These are phyloP conservation scores for Pyrrhoderma noxium DNA, from an alignment of 1,284 basidiomycete species.

Conservation along the genomic window DNA sequence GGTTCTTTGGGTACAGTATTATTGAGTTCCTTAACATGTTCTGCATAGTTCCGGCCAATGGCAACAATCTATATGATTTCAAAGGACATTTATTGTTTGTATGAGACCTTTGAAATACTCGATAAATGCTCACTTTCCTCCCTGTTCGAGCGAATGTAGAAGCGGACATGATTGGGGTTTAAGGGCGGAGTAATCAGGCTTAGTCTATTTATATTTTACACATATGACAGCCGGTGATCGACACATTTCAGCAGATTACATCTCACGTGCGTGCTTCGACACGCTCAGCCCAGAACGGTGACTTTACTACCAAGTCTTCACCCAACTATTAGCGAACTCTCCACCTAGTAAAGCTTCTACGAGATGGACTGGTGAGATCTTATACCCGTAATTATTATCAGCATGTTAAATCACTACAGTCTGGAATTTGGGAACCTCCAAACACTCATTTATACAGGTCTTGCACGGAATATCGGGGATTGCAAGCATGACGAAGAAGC, in stretches of 20 bases:
- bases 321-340: background rate
- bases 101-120: too few relatives aligned
- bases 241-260: background rate
- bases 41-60: slow-evolving; percentile 80
- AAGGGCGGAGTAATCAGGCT: too few relatives aligned
- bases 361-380: slow-evolving; percentile 18
- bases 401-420: slow-evolving; percentile 19
- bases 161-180: slow-evolving; percentile 9
- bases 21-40: slow-evolving; percentile 88
- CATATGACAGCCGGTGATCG: background rate
- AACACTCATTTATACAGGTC: slow-evolving; percentile 72
- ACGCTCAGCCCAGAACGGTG: background rate
- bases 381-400: background rate
- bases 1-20: slow-evolving; percentile 90
- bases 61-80: slow-evolving; percentile 80
- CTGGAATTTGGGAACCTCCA: slow-evolving; percentile 57
- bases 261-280: too few relatives aligned
- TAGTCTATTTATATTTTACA: background rate
- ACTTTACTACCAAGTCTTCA: too few relatives aligned
- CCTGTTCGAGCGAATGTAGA: slow-evolving; percentile 12
- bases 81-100: background rate
- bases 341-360: background rate
- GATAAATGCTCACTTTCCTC: slow-evolving; percentile 6
- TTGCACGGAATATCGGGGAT: slow-evolving; percentile 59
- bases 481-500: slow-evolving; percentile 33